Evolutionary conservation across 805 yeast species (phyloP).

Genomic region (Clavispora phyllophila): DNA sequence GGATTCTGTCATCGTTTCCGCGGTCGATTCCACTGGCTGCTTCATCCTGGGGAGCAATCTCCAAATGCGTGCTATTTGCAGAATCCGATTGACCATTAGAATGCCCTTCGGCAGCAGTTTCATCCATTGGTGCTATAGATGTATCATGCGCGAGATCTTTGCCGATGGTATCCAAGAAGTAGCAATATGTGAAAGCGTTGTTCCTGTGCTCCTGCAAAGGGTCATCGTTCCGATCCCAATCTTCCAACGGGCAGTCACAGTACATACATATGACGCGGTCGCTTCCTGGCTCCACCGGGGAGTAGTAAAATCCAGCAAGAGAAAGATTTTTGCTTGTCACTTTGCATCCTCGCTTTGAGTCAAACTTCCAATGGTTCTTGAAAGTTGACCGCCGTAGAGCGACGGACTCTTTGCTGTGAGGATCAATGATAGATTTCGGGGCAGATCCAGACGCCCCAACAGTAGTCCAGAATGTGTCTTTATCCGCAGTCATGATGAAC

Average conservation of each 20-base stretch:
- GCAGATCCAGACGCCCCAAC: conserved; percentile 3
- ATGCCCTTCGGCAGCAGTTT: neutral
- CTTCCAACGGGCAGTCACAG: conserved; percentile 27
- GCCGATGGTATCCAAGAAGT: conserved; percentile 18
- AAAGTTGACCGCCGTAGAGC: conserved; percentile 14
- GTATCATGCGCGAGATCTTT: neutral
- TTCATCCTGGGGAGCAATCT: neutral
- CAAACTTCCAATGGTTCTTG: conserved; percentile 13
- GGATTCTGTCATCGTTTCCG: neutral
- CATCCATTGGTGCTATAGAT: neutral
- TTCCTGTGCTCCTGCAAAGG: conserved; percentile 54
- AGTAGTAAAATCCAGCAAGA: conserved; percentile 41
- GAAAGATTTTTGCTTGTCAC: conserved; percentile 24
- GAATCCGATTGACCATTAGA: neutral
- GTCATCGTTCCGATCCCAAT: conserved; percentile 61
- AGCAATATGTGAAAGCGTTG: conserved; percentile 21
- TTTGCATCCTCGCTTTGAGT: conserved; percentile 3
- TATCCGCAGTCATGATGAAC: conserved; percentile 6
- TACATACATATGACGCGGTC: conserved; percentile 33
- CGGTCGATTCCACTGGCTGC: neutral
- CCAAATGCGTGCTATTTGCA: neutral
- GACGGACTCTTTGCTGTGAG: conserved; percentile 9
- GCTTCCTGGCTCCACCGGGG: conserved; percentile 24
- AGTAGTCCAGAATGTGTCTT: conserved; percentile 10
- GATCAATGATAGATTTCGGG: conserved; percentile 8